Evolutionary conservation across 495 filamentous ascomycete genomes (phyloP).

Genomic region (Alectoria sarmentosa): DNA sequence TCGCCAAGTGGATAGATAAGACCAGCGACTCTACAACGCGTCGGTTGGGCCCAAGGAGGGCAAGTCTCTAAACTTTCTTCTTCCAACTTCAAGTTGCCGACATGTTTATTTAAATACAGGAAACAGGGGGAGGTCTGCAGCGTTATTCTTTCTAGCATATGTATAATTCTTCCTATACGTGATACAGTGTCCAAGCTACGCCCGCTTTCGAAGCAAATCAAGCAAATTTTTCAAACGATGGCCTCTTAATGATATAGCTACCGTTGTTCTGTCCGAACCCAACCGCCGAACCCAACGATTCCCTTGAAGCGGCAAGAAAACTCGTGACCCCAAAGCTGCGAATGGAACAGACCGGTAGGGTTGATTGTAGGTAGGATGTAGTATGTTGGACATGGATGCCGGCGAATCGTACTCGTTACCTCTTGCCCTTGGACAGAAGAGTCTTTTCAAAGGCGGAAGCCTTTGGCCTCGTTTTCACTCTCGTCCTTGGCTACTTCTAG

Average conservation of each 20-base stretch:
- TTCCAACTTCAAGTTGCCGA: not conserved
- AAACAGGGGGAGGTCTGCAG: not conserved
- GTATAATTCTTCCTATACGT: not conserved
- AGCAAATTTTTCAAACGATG: not conserved
- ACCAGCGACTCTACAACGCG: no score
- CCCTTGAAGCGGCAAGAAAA: not conserved
- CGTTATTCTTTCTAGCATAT: not conserved
- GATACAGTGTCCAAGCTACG: not conserved
- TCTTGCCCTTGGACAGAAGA: not conserved
- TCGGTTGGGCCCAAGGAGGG: not conserved
- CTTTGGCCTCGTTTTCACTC: not conserved
- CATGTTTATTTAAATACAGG: not conserved
- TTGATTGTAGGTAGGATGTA: not conserved
- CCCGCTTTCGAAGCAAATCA: slow-evolving; percentile 2
- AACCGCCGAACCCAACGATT: not conserved
- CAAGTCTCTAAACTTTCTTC: not conserved
- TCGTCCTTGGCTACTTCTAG: not conserved
- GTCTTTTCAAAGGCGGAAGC: not conserved
- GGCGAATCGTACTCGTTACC: not conserved
- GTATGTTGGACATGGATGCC: not conserved
- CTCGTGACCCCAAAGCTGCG: not conserved
- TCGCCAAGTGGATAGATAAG: no score
- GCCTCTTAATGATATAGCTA: not conserved
- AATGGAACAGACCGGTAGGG: not conserved
- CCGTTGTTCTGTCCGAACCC: not conserved